These are phyloP conservation scores for Chaetomium tenue DNA, from an alignment of 495 filamentous ascomycete species.

Conservation along the genomic window DNA sequence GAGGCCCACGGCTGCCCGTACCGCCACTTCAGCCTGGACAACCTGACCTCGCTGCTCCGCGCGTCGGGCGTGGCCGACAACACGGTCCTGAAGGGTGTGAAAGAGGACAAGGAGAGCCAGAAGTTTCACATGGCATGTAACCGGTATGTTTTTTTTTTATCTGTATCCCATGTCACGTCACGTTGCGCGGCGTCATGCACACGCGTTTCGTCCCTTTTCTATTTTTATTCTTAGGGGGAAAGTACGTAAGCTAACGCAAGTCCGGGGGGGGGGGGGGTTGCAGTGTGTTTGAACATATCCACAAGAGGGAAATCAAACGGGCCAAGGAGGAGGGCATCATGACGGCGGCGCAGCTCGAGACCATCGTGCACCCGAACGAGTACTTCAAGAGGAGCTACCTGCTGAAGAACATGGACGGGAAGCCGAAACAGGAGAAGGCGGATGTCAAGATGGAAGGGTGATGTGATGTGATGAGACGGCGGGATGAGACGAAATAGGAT, in stretches of 20 bases:
- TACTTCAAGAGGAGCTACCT: slow-evolving; percentile 94
- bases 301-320: slow-evolving; percentile 82
- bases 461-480: neutral
- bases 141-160: slow-evolving; percentile 44
- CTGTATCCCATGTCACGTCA: neutral
- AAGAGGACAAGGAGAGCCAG: slow-evolving; percentile 82
- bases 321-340: slow-evolving; percentile 81
- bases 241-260: slow-evolving; percentile 6
- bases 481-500: neutral
- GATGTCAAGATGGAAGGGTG: slow-evolving; percentile 54
- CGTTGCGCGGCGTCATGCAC: neutral
- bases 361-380: slow-evolving; percentile 95
- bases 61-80: slow-evolving; percentile 72
- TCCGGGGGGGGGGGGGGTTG: neutral
- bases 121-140: slow-evolving; percentile 97
- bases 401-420: slow-evolving; percentile 67
- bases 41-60: slow-evolving; percentile 72
- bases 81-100: slow-evolving; percentile 73
- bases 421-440: slow-evolving; percentile 10
- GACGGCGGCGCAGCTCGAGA: slow-evolving; percentile 80
- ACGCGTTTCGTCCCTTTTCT: neutral
- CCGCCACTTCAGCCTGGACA: slow-evolving; percentile 84
- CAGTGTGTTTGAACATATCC: slow-evolving; percentile 82
- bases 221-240: neutral
- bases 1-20: slow-evolving; percentile 96